A percentile compares a stretch with the other conserved stretches of the same genome.
These are phyloP conservation scores for Cladosporium sp. DNA, from an alignment of 2,329 filamentous ascomycete species.

Conservation along the genomic window DNA sequence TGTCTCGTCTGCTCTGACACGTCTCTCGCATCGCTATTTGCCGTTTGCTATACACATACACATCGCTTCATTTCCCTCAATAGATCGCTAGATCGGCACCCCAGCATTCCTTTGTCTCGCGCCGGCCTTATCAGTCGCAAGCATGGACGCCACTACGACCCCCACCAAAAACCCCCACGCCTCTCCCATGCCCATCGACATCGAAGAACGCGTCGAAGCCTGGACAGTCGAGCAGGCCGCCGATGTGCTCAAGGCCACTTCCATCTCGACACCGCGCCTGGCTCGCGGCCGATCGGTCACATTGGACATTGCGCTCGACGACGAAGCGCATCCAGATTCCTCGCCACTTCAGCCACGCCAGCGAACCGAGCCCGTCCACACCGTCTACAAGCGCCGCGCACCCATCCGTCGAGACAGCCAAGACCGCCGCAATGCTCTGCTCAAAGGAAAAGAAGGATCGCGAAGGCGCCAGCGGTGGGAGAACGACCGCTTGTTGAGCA, in stretches of 20 bases:
- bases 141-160: slow-evolving; percentile 2
- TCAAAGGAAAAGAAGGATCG: slow-evolving; percentile 88
- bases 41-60: no score
- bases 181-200: neutral
- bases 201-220: slow-evolving; percentile 39
- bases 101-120: neutral
- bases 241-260: slow-evolving; percentile 38
- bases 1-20: neutral
- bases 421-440: slow-evolving; percentile 66
- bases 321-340: slow-evolving; percentile 23
- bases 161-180: slow-evolving; percentile 5
- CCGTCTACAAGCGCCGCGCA: slow-evolving; percentile 49
- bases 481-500: slow-evolving; percentile 84
- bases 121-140: neutral
- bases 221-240: slow-evolving; percentile 46
- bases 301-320: slow-evolving; percentile 72
- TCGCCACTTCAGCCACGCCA: slow-evolving; percentile 21
- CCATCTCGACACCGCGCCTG: slow-evolving; percentile 32
- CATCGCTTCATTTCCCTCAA: no score
- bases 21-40: neutral
- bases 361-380: slow-evolving; percentile 23
- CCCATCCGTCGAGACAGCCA: slow-evolving; percentile 57
- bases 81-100: no score
- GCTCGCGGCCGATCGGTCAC: slow-evolving; percentile 56
- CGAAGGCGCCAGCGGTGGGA: slow-evolving; percentile 87